A percentile compares a stretch with the other conserved stretches of the same genome.
These are phyloP conservation scores for Herpetospermum pedunculosum DNA, from an alignment of 306 rosid species.

Conservation along the genomic window DNA sequence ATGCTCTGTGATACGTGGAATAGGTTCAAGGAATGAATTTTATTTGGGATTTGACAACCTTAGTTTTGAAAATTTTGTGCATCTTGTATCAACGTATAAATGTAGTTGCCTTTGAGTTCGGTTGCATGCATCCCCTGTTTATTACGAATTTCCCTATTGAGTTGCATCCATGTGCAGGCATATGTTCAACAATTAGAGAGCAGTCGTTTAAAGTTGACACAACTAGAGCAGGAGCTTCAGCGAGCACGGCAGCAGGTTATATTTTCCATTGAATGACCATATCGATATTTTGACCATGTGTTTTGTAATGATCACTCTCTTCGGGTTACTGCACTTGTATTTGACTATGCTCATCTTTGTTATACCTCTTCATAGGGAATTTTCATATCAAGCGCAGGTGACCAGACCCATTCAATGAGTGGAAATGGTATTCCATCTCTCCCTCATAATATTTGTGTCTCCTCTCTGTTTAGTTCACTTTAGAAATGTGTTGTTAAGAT, in stretches of 20 bases:
- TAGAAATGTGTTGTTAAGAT: not conserved
- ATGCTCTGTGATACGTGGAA: not conserved
- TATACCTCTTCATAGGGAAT: constrained; percentile 39
- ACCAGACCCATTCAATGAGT: constrained; percentile 75
- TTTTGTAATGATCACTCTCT: not conserved
- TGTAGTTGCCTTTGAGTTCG: not conserved
- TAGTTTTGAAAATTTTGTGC: not conserved
- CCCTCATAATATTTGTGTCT: not conserved
- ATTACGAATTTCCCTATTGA: not conserved
- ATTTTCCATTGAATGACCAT: not conserved
- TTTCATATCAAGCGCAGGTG: constrained; percentile 86
- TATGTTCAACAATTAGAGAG: constrained; percentile 95
- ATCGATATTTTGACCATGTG: not conserved
- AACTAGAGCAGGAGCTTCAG: constrained; percentile 97
- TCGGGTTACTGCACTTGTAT: not conserved
- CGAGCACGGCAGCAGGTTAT: constrained; percentile 93
- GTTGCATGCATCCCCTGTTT: not conserved
- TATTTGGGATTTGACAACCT: not conserved
- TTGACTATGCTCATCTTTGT: not conserved
- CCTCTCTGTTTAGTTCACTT: not conserved
- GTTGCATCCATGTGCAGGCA: constrained; percentile 32
- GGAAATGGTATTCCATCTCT: constrained; percentile 70
- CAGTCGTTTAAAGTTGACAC: constrained; percentile 91
- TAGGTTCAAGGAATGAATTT: not conserved
- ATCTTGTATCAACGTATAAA: not conserved